These are phyloP conservation scores for Rhodotorula graminis DNA, from an alignment of 768 basidiomycete species.

Conservation along the genomic window DNA sequence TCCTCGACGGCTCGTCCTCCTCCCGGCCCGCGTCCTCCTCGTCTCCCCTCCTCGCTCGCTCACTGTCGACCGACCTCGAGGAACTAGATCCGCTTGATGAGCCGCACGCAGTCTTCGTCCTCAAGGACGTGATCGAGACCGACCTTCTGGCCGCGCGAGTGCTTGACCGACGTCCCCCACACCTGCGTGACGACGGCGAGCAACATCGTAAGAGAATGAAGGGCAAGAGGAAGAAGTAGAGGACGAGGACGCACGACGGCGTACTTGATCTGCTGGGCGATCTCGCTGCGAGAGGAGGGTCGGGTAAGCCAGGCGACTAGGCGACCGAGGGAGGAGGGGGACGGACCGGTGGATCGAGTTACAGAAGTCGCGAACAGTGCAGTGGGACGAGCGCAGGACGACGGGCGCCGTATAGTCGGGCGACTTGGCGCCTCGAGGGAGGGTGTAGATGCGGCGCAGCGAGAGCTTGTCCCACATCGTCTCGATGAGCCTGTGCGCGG, in stretches of 20 bases:
- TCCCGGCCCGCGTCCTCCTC: too few relatives aligned
- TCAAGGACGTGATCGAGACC: slow-evolving; percentile 79
- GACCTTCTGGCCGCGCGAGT: slow-evolving; percentile 91
- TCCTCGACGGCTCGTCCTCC: too few relatives aligned
- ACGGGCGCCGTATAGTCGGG: slow-evolving; percentile 91
- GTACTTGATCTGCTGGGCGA: slow-evolving; percentile 97
- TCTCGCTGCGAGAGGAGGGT: slow-evolving; percentile 62
- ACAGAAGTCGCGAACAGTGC: slow-evolving; percentile 55
- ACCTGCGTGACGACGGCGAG: slow-evolving; percentile 53
- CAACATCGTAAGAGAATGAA: too few relatives aligned
- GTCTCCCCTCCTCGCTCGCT: too few relatives aligned
- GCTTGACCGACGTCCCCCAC: slow-evolving; percentile 97
- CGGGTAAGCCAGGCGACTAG: not conserved
- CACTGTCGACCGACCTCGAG: not conserved
- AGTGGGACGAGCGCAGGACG: slow-evolving; percentile 56
- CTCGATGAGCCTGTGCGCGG: not conserved
- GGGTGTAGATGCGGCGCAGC: slow-evolving; percentile 89
- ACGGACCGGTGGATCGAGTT: not conserved
- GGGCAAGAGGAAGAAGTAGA: too few relatives aligned
- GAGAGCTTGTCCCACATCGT: slow-evolving; percentile 91
- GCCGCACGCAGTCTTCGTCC: slow-evolving; percentile 70
- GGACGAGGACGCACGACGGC: slow-evolving; percentile 48
- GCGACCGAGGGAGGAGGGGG: not conserved
- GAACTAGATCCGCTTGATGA: not conserved
- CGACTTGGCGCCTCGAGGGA: slow-evolving; percentile 71